Evolutionary conservation across 2,329 filamentous ascomycete genomes (phyloP).

Genomic region (Cladorrhinum sp.): DNA sequence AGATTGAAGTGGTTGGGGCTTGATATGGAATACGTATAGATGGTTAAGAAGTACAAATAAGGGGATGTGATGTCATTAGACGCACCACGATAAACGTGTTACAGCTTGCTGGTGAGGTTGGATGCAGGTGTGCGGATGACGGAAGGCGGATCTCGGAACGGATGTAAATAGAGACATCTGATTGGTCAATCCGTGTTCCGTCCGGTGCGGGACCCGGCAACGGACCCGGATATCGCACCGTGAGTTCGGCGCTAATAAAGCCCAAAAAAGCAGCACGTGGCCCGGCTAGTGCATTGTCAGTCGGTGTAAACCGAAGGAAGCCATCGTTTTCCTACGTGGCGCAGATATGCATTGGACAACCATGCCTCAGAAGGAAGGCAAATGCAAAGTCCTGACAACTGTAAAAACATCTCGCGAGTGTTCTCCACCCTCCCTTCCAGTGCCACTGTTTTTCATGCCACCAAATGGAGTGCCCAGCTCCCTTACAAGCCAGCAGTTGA

Average conservation of each 20-base stretch:
- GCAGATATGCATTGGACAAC: background rate
- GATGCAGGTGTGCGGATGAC: slow-evolving; percentile 4
- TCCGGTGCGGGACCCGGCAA: background rate
- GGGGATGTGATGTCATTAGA: slow-evolving; percentile 19
- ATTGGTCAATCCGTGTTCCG: slow-evolving; percentile 17
- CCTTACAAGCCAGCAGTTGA: slow-evolving; percentile 35
- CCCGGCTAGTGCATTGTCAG: background rate
- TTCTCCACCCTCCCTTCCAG: slow-evolving; percentile 33
- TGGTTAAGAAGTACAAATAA: too few relatives aligned
- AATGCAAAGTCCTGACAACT: slow-evolving; percentile 31
- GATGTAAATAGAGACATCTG: slow-evolving; percentile 17
- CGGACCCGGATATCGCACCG: background rate
- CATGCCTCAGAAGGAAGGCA: slow-evolving; percentile 17
- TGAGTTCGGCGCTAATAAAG: slow-evolving; percentile 3
- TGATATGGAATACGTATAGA: too few relatives aligned
- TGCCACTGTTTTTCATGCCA: slow-evolving; percentile 35
- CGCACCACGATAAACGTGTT: slow-evolving; percentile 3
- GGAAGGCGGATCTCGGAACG: slow-evolving; percentile 27
- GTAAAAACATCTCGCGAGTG: slow-evolving; percentile 36
- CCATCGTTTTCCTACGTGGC: background rate
- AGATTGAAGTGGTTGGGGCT: too few relatives aligned
- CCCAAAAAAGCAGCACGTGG: background rate
- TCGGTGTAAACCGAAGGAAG: background rate
- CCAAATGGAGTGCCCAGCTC: slow-evolving; percentile 36
- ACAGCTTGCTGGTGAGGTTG: slow-evolving; percentile 4